These are phyloP conservation scores for Eutypella sp. DNA, from an alignment of 2,329 filamentous ascomycete genomes.

Conservation along the genomic window DNA sequence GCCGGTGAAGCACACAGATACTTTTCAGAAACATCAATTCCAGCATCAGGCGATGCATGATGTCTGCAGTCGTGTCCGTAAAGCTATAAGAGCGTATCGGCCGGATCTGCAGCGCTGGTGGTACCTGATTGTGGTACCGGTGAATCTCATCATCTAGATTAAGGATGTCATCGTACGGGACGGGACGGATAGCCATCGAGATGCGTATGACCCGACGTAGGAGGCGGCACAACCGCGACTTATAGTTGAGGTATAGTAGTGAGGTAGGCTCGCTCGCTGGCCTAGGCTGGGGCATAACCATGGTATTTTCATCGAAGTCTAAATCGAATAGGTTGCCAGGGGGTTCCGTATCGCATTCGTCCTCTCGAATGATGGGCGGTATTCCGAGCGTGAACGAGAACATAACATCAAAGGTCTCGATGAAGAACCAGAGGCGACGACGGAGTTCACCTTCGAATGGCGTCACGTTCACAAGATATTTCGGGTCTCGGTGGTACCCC, in stretches of 20 bases:
- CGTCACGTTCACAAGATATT: conserved; percentile 36
- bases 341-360: conserved; percentile 40
- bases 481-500: conserved; percentile 47
- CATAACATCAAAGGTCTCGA: conserved; percentile 42
- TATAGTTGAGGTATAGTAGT: conserved; percentile 37
- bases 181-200: conserved; percentile 32
- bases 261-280: conserved; percentile 39
- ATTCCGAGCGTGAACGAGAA: conserved; percentile 50
- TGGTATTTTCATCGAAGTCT: conserved; percentile 45
- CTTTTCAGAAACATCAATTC: conserved; percentile 45
- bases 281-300: conserved; percentile 37
- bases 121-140: conserved; percentile 32
- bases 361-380: conserved; percentile 43
- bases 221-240: conserved; percentile 38
- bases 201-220: conserved; percentile 39
- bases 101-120: conserved; percentile 34
- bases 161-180: conserved; percentile 33
- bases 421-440: conserved; percentile 43
- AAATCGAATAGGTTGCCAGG: conserved; percentile 44
- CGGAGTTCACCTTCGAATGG: conserved; percentile 49
- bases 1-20: conserved; percentile 46
- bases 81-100: conserved; percentile 38
- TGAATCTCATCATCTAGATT: conserved; percentile 37
- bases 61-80: conserved; percentile 37
- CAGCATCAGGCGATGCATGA: conserved; percentile 44